A percentile compares a stretch with the other conserved stretches of the same genome.
These are phyloP conservation scores for Tetrapisispora pingtungensis DNA, from an alignment of 805 yeast species.

Conservation along the genomic window DNA sequence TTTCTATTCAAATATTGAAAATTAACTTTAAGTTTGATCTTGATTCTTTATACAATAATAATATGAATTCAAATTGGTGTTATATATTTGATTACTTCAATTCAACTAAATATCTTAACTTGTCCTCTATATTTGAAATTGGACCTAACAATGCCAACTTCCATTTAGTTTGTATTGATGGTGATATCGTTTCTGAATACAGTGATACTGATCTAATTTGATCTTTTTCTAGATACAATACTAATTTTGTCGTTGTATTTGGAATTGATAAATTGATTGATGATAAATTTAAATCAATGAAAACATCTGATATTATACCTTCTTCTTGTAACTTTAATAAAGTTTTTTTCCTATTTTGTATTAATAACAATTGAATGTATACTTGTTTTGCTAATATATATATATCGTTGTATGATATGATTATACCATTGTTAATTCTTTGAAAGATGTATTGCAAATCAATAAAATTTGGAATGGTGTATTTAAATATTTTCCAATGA, in stretches of 20 bases:
- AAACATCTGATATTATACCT: slow-evolving; percentile 10
- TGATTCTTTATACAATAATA: too few relatives aligned
- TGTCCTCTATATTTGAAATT: slow-evolving; percentile 11
- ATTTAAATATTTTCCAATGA: slow-evolving; percentile 29
- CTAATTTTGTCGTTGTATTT: slow-evolving; percentile 5
- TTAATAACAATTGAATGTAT: slow-evolving; percentile 12
- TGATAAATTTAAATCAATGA: slow-evolving; percentile 15
- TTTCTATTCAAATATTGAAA: too few relatives aligned
- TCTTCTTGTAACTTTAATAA: slow-evolving; percentile 10
- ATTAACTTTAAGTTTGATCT: too few relatives aligned
- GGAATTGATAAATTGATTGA: slow-evolving; percentile 8
- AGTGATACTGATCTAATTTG: slow-evolving; percentile 12
- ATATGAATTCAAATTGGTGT: not conserved
- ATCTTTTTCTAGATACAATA: slow-evolving; percentile 12
- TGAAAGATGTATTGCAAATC: slow-evolving; percentile 14
- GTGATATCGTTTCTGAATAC: slow-evolving; percentile 5
- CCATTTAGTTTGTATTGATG: slow-evolving; percentile 5
- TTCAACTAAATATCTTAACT: slow-evolving; percentile 9
- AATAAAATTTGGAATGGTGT: slow-evolving; percentile 30
- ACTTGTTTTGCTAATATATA: slow-evolving; percentile 22
- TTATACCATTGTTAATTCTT: slow-evolving; percentile 8
- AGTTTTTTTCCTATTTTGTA: slow-evolving; percentile 8
- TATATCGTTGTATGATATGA: slow-evolving; percentile 12
- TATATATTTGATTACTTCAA: too few relatives aligned
- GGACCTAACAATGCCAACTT: slow-evolving; percentile 18